A percentile compares a stretch with the other conserved stretches of the same genome.
Evolutionary conservation across 1,284 basidiomycete genomes (phyloP).

Genomic region (Neonothopanus nambi): DNA sequence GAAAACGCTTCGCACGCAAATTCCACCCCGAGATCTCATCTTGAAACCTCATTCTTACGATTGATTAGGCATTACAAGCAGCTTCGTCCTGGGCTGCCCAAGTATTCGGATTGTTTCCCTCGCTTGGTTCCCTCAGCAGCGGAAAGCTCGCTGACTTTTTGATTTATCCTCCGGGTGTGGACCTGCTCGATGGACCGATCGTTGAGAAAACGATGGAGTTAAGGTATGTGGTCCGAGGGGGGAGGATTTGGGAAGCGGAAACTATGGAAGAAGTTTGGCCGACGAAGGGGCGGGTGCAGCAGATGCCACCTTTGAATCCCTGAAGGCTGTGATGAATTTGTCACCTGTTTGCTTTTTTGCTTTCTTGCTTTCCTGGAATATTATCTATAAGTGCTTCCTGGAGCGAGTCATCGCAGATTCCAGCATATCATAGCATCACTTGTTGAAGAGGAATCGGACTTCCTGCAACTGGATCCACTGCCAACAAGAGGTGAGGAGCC

Average conservation of each 20-base stretch:
- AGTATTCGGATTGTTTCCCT: constrained; percentile 62
- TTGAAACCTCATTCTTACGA: no score
- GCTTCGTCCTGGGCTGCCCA: constrained; percentile 66
- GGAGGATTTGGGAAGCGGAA: constrained; percentile 65
- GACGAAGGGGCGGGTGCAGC: constrained; percentile 53
- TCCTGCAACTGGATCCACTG: no score
- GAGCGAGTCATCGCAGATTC: no score
- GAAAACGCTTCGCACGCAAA: neutral
- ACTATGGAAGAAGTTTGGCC: constrained; percentile 74
- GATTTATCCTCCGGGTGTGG: constrained; percentile 57
- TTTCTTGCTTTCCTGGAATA: no score
- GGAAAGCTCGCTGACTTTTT: constrained; percentile 73
- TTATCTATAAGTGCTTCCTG: no score
- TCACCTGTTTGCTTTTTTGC: no score
- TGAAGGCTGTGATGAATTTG: neutral
- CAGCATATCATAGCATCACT: no score
- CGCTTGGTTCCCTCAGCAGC: constrained; percentile 59
- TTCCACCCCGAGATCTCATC: no score
- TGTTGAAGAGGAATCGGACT: no score
- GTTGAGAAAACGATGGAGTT: constrained; percentile 49
- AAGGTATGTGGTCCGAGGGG: constrained; percentile 58
- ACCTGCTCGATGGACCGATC: constrained; percentile 59
- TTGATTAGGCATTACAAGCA: constrained; percentile 63
- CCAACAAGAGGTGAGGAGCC: no score
- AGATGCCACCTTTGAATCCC: constrained; percentile 58